A percentile compares a stretch with the other conserved stretches of the same genome.
Evolutionary conservation across 257 asterid genomes (phyloP).

Genomic region (Solanum medicagineum): DNA sequence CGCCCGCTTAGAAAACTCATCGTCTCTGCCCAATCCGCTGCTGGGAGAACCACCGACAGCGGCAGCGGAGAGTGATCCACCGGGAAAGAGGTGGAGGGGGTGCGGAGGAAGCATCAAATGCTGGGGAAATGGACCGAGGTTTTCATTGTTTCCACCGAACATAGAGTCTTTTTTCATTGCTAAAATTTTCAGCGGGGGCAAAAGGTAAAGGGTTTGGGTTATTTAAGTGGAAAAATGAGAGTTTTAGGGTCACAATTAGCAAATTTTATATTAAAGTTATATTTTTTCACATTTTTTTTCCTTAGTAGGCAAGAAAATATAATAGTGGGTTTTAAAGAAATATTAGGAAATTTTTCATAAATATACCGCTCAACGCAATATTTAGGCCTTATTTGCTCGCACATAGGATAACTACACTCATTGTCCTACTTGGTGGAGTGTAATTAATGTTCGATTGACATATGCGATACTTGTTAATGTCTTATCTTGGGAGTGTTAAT

Average conservation of each 20-base stretch:
- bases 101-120: slow-evolving; percentile 5
- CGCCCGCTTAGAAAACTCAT: slow-evolving; percentile 46
- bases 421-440: too few relatives aligned
- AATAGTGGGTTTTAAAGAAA: background rate
- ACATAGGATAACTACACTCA: background rate
- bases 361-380: too few relatives aligned
- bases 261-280: background rate
- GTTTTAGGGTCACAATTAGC: background rate
- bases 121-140: background rate
- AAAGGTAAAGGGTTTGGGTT: background rate
- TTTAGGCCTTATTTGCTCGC: too few relatives aligned
- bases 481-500: too few relatives aligned
- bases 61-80: background rate
- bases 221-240: background rate
- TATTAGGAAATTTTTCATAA: too few relatives aligned
- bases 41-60: background rate
- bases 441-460: too few relatives aligned
- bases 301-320: background rate
- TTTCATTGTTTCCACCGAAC: slow-evolving; percentile 6
- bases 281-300: background rate
- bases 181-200: background rate
- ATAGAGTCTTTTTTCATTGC: background rate
- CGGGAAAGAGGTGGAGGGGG: slow-evolving; percentile 8
- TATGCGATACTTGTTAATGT: too few relatives aligned
- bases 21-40: background rate